phyloP scores from a whole-genome alignment of 768 basidiomycete species.

The Trametes sanguinea region DNA sequence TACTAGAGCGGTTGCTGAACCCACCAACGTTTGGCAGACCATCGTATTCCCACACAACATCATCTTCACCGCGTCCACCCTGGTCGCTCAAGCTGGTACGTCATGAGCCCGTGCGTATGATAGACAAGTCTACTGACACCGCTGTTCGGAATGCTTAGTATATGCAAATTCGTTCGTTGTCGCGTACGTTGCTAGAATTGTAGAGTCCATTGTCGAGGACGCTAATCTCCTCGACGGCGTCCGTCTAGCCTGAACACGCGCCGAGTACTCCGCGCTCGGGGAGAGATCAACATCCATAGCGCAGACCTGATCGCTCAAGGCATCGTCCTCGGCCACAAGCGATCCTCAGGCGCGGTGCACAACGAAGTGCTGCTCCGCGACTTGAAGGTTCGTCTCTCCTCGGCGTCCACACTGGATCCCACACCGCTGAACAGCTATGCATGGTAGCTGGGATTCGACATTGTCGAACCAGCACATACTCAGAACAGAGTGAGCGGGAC shows the following conservation, averaged over 20 bases:
- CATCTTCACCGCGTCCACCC: neutral
- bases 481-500: no score
- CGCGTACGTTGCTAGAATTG: neutral
- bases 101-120: neutral
- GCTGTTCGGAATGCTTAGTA: neutral
- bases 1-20: neutral
- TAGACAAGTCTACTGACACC: neutral
- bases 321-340: neutral
- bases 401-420: no score
- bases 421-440: no score
- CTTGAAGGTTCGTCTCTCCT: no score
- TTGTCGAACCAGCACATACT: no score
- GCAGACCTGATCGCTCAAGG: neutral
- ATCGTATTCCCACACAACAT: neutral
- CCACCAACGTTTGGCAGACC: neutral
- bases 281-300: neutral
- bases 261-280: neutral
- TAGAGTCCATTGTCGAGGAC: no score
- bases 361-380: no score
- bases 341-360: no score
- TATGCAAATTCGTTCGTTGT: constrained; percentile 3
- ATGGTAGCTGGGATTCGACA: no score
- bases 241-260: neutral
- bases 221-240: no score
- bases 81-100: constrained; percentile 2